A percentile compares a stretch with the other conserved stretches of the same genome.
These are phyloP conservation scores for Sextonia rubra DNA, from an alignment of 164 flowering plant genomes.

Conservation along the genomic window DNA sequence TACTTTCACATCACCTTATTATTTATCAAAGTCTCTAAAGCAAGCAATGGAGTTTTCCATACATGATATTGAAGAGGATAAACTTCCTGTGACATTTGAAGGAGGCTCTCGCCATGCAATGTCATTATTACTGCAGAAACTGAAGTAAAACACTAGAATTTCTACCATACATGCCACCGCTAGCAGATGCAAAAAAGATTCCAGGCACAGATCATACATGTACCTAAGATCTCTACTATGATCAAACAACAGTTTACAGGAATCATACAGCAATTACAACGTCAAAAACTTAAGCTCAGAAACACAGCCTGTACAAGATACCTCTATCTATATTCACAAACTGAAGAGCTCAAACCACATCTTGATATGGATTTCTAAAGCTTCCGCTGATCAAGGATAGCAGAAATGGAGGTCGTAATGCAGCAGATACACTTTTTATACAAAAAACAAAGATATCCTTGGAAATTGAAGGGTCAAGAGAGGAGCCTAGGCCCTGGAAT, in stretches of 20 bases:
- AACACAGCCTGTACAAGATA: not conserved
- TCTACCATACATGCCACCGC: too few relatives aligned
- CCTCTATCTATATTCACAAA: not conserved
- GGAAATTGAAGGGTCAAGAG: not conserved
- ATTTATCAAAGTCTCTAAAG: too few relatives aligned
- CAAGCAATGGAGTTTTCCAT: too few relatives aligned
- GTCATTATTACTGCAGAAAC: too few relatives aligned
- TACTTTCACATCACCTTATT: too few relatives aligned
- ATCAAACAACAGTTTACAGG: not conserved
- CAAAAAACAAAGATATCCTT: not conserved
- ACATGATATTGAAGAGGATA: too few relatives aligned
- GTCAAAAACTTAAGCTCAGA: not conserved
- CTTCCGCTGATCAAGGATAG: not conserved
- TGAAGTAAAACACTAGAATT: too few relatives aligned
- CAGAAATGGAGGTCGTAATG: not conserved
- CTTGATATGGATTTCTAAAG: not conserved
- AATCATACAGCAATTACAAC: conserved; percentile 1
- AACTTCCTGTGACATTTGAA: too few relatives aligned
- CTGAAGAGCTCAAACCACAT: not conserved
- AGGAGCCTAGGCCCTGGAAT: not conserved
- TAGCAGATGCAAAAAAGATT: too few relatives aligned
- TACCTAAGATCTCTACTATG: not conserved
- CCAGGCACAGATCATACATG: too few relatives aligned
- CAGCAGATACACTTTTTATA: not conserved
- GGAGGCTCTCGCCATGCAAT: too few relatives aligned